Percentiles rank a stretch among this genome's conserved stretches.
These are phyloP conservation scores for Coemansia sp. DNA, from an alignment of 192 early-diverging fungal species.

Conservation along the genomic window DNA sequence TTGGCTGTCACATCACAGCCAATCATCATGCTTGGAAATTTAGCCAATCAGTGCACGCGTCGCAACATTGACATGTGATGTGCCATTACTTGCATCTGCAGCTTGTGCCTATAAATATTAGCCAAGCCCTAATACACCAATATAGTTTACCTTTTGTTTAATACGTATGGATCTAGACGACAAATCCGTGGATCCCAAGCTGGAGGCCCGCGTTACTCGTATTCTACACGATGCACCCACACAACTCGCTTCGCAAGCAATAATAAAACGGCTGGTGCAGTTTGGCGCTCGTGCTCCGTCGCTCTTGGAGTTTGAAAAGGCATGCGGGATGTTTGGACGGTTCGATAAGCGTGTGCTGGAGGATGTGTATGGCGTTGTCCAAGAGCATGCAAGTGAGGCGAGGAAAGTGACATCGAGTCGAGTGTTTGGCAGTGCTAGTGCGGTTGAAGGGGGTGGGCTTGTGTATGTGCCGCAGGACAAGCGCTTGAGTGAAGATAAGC, in stretches of 20 bases:
- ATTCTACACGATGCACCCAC: conserved; percentile 26
- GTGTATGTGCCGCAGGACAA: conserved; percentile 37
- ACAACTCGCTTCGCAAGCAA: conserved; percentile 16
- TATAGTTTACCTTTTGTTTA: neutral
- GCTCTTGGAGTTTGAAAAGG: conserved; percentile 33
- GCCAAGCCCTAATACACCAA: neutral
- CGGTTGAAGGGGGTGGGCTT: conserved; percentile 19
- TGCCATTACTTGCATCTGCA: neutral
- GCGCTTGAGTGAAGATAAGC: neutral
- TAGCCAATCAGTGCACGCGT: neutral
- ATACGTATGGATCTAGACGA: conserved; percentile 33
- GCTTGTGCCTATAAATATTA: neutral
- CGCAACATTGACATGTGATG: neutral
- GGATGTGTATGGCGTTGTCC: conserved; percentile 20
- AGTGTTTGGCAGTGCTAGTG: conserved; percentile 15
- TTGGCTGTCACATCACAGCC: neutral
- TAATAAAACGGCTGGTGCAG: conserved; percentile 42
- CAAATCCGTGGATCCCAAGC: conserved; percentile 15
- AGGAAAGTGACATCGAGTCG: neutral
- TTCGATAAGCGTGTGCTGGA: conserved; percentile 30
- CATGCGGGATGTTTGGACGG: conserved; percentile 49
- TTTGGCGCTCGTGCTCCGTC: conserved; percentile 21
- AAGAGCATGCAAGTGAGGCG: conserved; percentile 9
- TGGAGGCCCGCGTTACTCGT: conserved; percentile 20
- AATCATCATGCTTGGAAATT: conserved; percentile 2